Evolutionary conservation across 2,329 filamentous ascomycete species (phyloP).

Genomic region (Talaromyces marneffei): DNA sequence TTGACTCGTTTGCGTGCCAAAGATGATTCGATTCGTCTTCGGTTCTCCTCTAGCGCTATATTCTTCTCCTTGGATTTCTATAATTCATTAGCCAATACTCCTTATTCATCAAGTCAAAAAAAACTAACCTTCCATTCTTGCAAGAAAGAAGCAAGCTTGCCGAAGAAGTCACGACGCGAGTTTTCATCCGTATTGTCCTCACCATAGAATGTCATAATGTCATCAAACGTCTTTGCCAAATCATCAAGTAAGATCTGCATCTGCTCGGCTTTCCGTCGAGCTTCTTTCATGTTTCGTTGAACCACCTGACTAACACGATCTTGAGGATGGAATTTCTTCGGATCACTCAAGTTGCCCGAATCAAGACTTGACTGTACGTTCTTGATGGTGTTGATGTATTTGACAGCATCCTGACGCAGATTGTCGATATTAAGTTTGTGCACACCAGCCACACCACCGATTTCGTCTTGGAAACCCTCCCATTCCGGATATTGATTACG

Average conservation of each 20-base stretch:
- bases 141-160: conserved; percentile 85
- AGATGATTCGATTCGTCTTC: conserved; percentile 78
- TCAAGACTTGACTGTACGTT: conserved; percentile 91
- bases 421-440: conserved; percentile 96
- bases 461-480: conserved; percentile 83
- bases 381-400: conserved; percentile 89
- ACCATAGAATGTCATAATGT: conserved; percentile 94
- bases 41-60: conserved; percentile 69
- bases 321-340: conserved; percentile 96
- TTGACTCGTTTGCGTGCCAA: conserved; percentile 75
- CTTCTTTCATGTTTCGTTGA: conserved; percentile 93
- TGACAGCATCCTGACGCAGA: conserved; percentile 77
- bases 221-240: conserved; percentile 84
- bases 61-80: conserved; percentile 92
- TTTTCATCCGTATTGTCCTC: conserved; percentile 90
- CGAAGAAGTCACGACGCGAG: conserved; percentile 89
- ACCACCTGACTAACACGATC: conserved; percentile 90
- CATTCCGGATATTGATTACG: conserved; percentile 94
- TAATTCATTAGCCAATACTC: not conserved
- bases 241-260: conserved; percentile 90
- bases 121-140: conserved; percentile 71
- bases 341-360: conserved; percentile 87
- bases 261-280: conserved; percentile 89
- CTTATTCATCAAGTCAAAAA: not conserved
- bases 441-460: conserved; percentile 66